Conservation (phyloP, 805 yeast genomes). For the Hanseniaspora pseudoguilliermondii region DNA sequence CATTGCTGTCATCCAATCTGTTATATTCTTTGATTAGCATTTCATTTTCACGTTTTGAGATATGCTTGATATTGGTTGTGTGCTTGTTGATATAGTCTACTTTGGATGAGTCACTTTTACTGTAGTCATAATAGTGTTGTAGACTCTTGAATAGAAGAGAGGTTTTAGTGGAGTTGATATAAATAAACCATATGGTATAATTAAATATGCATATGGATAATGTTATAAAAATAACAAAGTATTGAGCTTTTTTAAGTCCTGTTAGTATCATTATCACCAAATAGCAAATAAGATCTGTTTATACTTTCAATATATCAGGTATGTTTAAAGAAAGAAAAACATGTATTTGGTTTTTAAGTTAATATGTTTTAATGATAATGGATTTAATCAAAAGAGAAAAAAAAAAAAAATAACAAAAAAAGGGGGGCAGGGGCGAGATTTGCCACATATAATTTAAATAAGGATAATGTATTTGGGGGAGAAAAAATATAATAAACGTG, state of each 20-base stretch:
- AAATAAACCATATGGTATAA: neutral
- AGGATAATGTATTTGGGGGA: too few relatives aligned
- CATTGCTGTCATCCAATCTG: constrained; percentile 7
- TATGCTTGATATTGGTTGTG: neutral
- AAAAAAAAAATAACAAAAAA: too few relatives aligned
- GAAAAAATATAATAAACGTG: too few relatives aligned
- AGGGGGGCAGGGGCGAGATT: too few relatives aligned
- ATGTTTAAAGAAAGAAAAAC: too few relatives aligned
- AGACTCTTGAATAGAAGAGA: neutral
- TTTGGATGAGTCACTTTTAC: neutral
- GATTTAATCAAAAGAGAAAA: too few relatives aligned
- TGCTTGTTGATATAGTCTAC: neutral
- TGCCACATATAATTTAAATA: too few relatives aligned
- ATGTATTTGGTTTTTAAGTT: too few relatives aligned
- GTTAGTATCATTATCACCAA: neutral
- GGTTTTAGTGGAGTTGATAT: neutral
- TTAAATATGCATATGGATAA: neutral
- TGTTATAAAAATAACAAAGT: neutral
- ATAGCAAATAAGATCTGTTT: too few relatives aligned
- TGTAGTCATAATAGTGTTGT: constrained; percentile 8
- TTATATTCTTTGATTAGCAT: constrained; percentile 7
- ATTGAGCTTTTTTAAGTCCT: neutral
- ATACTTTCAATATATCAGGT: too few relatives aligned
- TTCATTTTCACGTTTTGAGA: neutral
- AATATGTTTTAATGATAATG: too few relatives aligned